Evolutionary conservation across 2,329 filamentous ascomycete genomes (phyloP).

Genomic region (Phialocephala sp.): DNA sequence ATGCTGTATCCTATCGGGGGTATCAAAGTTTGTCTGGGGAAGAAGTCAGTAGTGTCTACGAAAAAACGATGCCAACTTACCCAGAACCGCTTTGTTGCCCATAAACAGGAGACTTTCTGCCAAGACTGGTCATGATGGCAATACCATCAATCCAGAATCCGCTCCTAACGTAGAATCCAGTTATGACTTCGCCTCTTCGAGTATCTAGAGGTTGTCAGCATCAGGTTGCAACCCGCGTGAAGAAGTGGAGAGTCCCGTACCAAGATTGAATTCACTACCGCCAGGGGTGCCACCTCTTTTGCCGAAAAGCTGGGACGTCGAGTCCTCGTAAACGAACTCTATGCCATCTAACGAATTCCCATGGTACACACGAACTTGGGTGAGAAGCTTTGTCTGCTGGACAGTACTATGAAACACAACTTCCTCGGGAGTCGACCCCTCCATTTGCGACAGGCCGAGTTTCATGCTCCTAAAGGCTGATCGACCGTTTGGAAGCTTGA

Average conservation of each 20-base stretch:
- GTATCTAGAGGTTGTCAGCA: constrained; percentile 61
- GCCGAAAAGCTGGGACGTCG: constrained; percentile 83
- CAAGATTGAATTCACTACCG: constrained; percentile 77
- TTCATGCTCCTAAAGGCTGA: constrained; percentile 77
- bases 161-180: constrained; percentile 83
- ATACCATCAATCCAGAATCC: constrained; percentile 87
- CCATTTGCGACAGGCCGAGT: constrained; percentile 74
- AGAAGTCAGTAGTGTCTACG: constrained; percentile 8
- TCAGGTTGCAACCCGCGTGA: constrained; percentile 61
- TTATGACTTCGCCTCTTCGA: constrained; percentile 81
- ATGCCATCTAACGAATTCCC: constrained; percentile 81
- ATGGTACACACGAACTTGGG: constrained; percentile 76
- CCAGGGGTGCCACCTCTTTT: constrained; percentile 74
- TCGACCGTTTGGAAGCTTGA: constrained; percentile 78
- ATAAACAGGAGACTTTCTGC: constrained; percentile 84
- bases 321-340: constrained; percentile 92
- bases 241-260: constrained; percentile 56
- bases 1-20: constrained; percentile 89
- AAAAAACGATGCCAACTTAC: constrained; percentile 60
- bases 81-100: constrained; percentile 80
- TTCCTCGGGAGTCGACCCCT: constrained; percentile 73
- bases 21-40: constrained; percentile 78
- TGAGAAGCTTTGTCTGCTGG: constrained; percentile 74
- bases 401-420: constrained; percentile 74
- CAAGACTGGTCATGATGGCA: constrained; percentile 86